Base-by-base conservation (phyloP, 2,329 filamentous ascomycete genomes). In the Magnaporthales sp. region DNA sequence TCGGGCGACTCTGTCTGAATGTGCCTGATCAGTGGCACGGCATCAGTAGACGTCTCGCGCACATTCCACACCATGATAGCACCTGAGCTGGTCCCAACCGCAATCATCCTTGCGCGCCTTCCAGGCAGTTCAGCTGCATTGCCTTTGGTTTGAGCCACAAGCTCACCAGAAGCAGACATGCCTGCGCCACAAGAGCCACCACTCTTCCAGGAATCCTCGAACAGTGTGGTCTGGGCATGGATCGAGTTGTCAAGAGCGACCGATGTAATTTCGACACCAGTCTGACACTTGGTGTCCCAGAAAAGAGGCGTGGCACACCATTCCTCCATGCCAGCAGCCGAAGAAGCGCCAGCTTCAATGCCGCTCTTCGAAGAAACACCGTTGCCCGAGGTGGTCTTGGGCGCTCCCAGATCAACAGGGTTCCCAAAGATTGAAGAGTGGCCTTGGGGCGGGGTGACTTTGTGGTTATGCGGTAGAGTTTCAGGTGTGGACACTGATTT, bases 1-100 rank as follows among this genome's bases (percentile, higher is more conserved):
- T 92, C 86, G 0, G 94, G 93, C 0, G 94, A 98, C 62, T 96
- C 92, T 0, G 95, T 98, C 72, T 93, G 88, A 62, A 98, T 93
- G 64, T 90, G 83, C 30, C 92, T 88, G n/a, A 96, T 74, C 0
- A 94, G 91, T 13, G 84, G 80, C 60, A 96, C 79, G 4, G 80
- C 81, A 69, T 89, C 89, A 30, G 80, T 75, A 1, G 81, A 70
- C 71, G 84, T 79, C 30, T 90, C 88, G 66, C 95, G 89, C 71
- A 91, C 85, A 73, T 99, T 91, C 93, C 93, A 99, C 0, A 96
- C 77, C 8, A 95, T 77, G 7, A 98, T 81, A n/a, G 82, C 82
- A 0, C 95, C 95, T 10, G 82, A 85, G 66, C 87, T 88, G 0
- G 93, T 98, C 22, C 95, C 95, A 62, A 93, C 79, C 22, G 91